Evolutionary conservation across 2,329 filamentous ascomycete genomes (phyloP), one percentile per base, ranked within the genome.

Genomic region (Lachnellula cervina): DNA sequence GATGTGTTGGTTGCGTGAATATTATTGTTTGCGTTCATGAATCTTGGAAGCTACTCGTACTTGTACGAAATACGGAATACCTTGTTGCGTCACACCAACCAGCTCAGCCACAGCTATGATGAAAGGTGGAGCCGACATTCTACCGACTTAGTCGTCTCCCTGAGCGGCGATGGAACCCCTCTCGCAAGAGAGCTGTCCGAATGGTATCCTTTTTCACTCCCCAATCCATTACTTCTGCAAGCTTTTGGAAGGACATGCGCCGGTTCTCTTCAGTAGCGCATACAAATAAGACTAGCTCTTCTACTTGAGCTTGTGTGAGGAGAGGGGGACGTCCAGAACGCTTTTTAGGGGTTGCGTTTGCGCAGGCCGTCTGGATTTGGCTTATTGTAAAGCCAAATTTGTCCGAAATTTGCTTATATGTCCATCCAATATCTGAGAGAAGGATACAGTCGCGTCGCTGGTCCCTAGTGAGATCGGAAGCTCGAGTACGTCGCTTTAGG

Each of bases 211-310:
- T 58, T 51, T 56, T 59, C 19, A 59, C 49, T 34, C 52, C 42
- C 47, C 52, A 61, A 19, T 59, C 57, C 5, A 60, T 19, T 2
- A 54, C 49, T n/a, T 34, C 8, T 11, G 43, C 45, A 3, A 60
- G 44, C 35, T 60, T 9, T 13, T 16, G 13, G 37, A 44, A 58
- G 3, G 48, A 51, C 46, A 62, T 60, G 11, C 56, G 51, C 7
- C 56, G 38, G 40, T 60, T 60, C 11, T 45, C n/a, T 3, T 4
- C 4, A 6, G 48, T 60, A 1, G 58, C 51, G 17, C 45, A 59
- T 7, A 62, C 54, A 21, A 59, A 62, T 16, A 52, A 25, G n/a
- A 62, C 45, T 38, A 59, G 51, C 34, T 58, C 43, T 51, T 62
- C 47, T 11, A 60, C 23, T 57, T 25, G 51, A 57, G 55, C 52